Evolutionary conservation across 345 rosid genomes (phyloP), one percentile per base, ranked within the genome.

Genomic region (Eucalyptus regnans): DNA sequence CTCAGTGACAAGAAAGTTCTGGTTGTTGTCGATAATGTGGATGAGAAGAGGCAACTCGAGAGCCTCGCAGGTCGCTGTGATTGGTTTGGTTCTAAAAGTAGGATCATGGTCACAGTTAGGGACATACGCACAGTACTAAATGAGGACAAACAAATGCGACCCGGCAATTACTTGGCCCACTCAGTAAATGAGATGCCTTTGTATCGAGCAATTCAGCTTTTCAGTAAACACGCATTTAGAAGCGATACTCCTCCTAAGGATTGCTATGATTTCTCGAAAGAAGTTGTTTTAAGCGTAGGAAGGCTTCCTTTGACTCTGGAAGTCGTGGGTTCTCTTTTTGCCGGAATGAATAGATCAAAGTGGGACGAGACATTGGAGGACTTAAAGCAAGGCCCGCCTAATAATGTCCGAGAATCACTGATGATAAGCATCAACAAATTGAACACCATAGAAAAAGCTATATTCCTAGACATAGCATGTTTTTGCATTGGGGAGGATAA

Each of bases 91-190:
- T 14, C 2, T 0, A 3, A 41, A 66, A 66, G 76, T 15, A 66
- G 41, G 9, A n/a, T 66, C 41, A 66, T 66, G 0, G 10, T 66
- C 16, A 66, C 41, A n/a, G 5, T n/a, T 2, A n/a, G 76, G 41
- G 76, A 66, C 41, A 7, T 3, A 4, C 0, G 76, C 1, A 0
- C 0, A 66, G 1, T 66, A 15, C 76, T 2, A n/a, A 3, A 66
- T n/a, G 3, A 66, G 6, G 22, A 14, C 6, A 66, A 15, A 4
- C 41, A 31, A 66, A 66, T 4, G 41, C 5, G 6, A 66, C 79
- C 41, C 0, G 0, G 22, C 41, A 14, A 15, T n/a, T 66, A 66
- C 11, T 0, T n/a, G 22, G 0, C 0, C 41, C 1, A n/a, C 22
- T 3, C 5, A 4, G 41, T 66, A 15, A 66, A 31, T 0, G 12